Evolutionary conservation across 176 grass and related monocot species (phyloP).

Genomic region (Ensete ventricosum): DNA sequence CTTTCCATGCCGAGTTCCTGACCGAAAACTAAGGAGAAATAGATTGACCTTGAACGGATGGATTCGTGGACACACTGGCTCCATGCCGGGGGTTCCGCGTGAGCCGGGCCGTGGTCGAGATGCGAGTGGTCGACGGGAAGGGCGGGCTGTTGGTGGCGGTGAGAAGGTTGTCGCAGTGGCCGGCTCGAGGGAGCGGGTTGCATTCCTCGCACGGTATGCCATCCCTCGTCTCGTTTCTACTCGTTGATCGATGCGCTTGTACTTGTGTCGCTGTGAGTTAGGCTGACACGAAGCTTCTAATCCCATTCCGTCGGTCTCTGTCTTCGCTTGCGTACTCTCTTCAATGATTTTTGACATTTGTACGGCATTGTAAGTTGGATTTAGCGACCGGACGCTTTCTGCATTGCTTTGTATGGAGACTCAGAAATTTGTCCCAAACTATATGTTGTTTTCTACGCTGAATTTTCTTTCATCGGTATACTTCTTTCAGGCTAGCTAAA

Average conservation of each 20-base stretch:
- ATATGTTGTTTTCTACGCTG: too few relatives aligned
- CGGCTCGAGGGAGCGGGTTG: conserved; percentile 35
- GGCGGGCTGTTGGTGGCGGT: conserved; percentile 53
- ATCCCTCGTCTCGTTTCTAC: neutral
- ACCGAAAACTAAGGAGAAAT: too few relatives aligned
- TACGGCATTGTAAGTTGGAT: neutral
- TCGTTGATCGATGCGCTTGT: neutral
- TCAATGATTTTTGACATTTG: neutral
- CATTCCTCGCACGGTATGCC: conserved; percentile 49
- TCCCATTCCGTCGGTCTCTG: neutral
- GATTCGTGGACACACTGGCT: neutral
- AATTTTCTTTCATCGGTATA: too few relatives aligned
- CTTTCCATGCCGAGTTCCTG: too few relatives aligned
- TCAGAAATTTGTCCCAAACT: neutral
- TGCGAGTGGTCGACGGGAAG: conserved; percentile 36
- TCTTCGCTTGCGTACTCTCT: neutral
- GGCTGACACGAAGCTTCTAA: neutral
- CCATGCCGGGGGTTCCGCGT: neutral
- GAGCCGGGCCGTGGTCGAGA: neutral
- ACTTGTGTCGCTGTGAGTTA: neutral
- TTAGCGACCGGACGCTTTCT: neutral
- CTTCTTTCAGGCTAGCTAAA: too few relatives aligned
- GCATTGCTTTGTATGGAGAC: neutral
- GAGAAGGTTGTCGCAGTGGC: conserved; percentile 31
- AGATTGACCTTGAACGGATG: neutral